Percentiles rank a stretch among this genome's conserved stretches.
Conservation (phyloP, 2,329 filamentous ascomycete species). For the Colletotrichum tropicicola region DNA sequence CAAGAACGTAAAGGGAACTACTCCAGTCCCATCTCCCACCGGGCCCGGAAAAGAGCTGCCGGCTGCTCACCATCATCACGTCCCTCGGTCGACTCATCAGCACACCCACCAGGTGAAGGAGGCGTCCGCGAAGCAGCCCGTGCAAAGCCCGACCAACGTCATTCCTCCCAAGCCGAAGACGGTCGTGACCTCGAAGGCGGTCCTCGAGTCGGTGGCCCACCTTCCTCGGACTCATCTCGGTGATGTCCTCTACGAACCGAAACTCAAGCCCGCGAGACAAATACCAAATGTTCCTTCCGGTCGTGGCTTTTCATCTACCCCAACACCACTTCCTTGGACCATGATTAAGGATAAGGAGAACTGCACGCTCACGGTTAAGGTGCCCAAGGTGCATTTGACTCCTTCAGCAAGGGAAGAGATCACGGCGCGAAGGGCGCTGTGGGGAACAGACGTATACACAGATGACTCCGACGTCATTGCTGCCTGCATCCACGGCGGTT, state of each 20-base stretch:
- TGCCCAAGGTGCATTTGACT: conserved; percentile 81
- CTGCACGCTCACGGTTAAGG: conserved; percentile 88
- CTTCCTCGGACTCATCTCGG: conserved; percentile 83
- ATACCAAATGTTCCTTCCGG: conserved; percentile 49
- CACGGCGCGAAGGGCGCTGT: conserved; percentile 80
- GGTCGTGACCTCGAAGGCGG: conserved; percentile 72
- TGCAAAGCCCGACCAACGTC: conserved; percentile 49
- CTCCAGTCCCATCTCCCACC: conserved; percentile 55
- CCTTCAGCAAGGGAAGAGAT: conserved; percentile 81
- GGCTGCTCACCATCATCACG: conserved; percentile 55
- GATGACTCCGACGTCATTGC: conserved; percentile 95
- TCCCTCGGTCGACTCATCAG: conserved; percentile 44
- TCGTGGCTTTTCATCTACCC: conserved; percentile 62
- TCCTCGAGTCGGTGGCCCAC: conserved; percentile 76
- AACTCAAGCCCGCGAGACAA: conserved; percentile 63
- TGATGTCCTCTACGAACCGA: conserved; percentile 81
- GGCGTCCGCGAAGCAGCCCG: conserved; percentile 36
- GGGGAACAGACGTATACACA: conserved; percentile 94
- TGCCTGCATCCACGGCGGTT: conserved; percentile 92
- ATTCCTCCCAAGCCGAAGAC: conserved; percentile 70
- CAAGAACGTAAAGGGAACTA: conserved; percentile 58
- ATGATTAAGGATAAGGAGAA: conserved; percentile 80
- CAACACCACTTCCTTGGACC: conserved; percentile 80
- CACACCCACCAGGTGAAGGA: conserved; percentile 28
- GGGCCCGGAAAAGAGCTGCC: conserved; percentile 46